Percentiles rank a stretch among this genome's conserved stretches.
Evolutionary conservation across 805 yeast species (phyloP).

Genomic region (Pichia pseudocactophila): DNA sequence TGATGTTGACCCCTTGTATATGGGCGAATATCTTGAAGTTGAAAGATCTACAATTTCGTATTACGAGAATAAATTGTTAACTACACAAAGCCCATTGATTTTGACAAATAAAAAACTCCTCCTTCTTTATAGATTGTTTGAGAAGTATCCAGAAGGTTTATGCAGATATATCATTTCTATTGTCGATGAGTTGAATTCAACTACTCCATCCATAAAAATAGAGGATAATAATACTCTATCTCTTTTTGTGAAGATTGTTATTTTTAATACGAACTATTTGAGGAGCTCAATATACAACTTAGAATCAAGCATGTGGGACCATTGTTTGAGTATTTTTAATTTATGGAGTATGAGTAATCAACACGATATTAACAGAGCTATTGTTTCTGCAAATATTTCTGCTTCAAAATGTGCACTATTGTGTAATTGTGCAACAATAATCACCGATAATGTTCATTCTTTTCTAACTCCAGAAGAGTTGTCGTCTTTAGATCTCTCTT

Average conservation of each 20-base stretch:
- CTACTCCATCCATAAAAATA: slow-evolving; percentile 4
- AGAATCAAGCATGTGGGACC: slow-evolving; percentile 13
- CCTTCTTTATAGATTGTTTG: slow-evolving; percentile 15
- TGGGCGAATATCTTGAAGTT: slow-evolving; percentile 1
- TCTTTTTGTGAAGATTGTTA: slow-evolving; percentile 17
- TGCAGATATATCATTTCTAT: slow-evolving; percentile 15
- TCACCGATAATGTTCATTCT: slow-evolving; percentile 1
- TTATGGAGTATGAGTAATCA: slow-evolving; percentile 16
- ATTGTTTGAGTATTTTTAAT: slow-evolving; percentile 10
- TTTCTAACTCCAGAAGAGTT: slow-evolving; percentile 16
- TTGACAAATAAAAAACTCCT: slow-evolving; percentile 1
- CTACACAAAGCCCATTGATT: background rate
- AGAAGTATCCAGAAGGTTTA: slow-evolving; percentile 11
- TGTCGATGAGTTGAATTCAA: slow-evolving; percentile 11
- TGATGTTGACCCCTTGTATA: slow-evolving; percentile 1
- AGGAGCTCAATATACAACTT: slow-evolving; percentile 12
- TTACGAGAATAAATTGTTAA: background rate
- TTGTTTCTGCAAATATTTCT: background rate
- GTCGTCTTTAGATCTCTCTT: slow-evolving; percentile 18
- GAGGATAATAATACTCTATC: slow-evolving; percentile 7
- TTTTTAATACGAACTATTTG: slow-evolving; percentile 16
- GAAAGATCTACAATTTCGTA: background rate
- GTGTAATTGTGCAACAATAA: background rate
- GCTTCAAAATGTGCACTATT: background rate
- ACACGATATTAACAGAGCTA: slow-evolving; percentile 8